phyloP scores from a whole-genome alignment of 1,284 basidiomycete species.

The Ceratobasidium sp. region DNA sequence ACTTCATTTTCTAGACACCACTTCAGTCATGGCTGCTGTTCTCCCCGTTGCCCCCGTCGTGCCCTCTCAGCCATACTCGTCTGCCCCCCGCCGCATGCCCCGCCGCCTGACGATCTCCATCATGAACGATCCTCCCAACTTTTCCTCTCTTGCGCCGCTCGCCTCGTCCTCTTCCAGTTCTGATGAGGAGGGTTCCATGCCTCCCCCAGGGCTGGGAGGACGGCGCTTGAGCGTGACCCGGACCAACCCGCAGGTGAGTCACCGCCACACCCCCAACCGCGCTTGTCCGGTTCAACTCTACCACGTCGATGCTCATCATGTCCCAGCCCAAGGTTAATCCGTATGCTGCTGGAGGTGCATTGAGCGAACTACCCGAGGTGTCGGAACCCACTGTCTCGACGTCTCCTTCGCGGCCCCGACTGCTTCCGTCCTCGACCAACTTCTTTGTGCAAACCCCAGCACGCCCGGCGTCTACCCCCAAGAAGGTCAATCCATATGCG shows the following conservation, averaged over 20 bases:
- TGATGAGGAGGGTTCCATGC: slow-evolving; percentile 10
- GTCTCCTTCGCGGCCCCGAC: slow-evolving; percentile 11
- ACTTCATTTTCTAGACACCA: slow-evolving; percentile 27
- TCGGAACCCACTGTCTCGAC: slow-evolving; percentile 24
- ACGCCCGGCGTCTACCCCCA: slow-evolving; percentile 13
- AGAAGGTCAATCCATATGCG: slow-evolving; percentile 33
- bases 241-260: slow-evolving; percentile 14
- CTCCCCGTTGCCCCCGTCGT: slow-evolving; percentile 24
- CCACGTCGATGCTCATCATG: slow-evolving; percentile 12
- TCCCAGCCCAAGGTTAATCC: slow-evolving; percentile 30
- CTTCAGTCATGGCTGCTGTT: slow-evolving; percentile 29
- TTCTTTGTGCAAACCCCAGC: slow-evolving; percentile 31
- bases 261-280: slow-evolving; percentile 28
- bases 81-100: slow-evolving; percentile 31
- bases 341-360: slow-evolving; percentile 24
- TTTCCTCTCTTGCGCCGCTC: slow-evolving; percentile 31
- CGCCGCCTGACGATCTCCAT: slow-evolving; percentile 30
- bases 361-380: slow-evolving; percentile 24
- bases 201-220: slow-evolving; percentile 30
- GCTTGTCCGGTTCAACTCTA: background rate
- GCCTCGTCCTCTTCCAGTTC: slow-evolving; percentile 1
- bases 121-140: slow-evolving; percentile 30
- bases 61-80: slow-evolving; percentile 12
- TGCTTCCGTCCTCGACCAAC: slow-evolving; percentile 16
- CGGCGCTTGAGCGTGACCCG: slow-evolving; percentile 33